Base-by-base conservation (phyloP, 768 basidiomycete species). In the Phlebiopsis gigantea region DNA sequence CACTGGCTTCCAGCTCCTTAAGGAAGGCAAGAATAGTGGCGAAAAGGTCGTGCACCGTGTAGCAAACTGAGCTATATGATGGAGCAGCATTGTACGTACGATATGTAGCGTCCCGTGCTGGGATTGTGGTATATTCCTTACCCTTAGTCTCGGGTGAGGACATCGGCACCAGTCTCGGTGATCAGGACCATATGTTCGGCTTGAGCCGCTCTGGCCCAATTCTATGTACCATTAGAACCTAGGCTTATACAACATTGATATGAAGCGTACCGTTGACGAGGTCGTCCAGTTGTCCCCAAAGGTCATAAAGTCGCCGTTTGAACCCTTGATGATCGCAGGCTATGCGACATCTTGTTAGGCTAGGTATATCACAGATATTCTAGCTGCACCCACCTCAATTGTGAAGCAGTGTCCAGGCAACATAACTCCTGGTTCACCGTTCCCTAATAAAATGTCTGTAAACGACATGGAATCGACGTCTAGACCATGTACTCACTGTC, bases 211-310 rank as follows among this genome's bases (percentile, higher is more conserved):
- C 63, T 58, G 14, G 58, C 53, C 34, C 55, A 59, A 45, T 57
- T 62, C 60, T 65, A 39, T 6, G n/a, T 19, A 21, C 9, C 2
- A 46, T 15, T 21, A 46, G 7, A n/a, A 34, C 26, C 19, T 15
- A 15, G 41, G 34, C 26, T 49, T 39, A 7, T 30, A 21, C 15
- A 10, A n/a, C 21, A 24, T 44, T 1, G 12, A 34, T 9, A 39
- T 45, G 1, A 43, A 26, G 30, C 81, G 53, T 65, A 84, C 93
- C 75, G 89, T 85, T 0, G 93, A 93, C 0, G 89, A 88, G n/a
- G 88, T 84, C 2, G 92, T 93, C 94, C 94, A 96, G 24, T 90
- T 91, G 66, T 96, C 94, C 1, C 90, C 90, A 69, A 90, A 95
- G 56, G 91, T 81, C 82, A 86, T 87, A 2, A 82, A 82, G 24